A percentile compares a stretch with the other conserved stretches of the same genome.
Evolutionary conservation across 2,329 filamentous ascomycete species (phyloP).

Genomic region (Pseudonectria foliicola): DNA sequence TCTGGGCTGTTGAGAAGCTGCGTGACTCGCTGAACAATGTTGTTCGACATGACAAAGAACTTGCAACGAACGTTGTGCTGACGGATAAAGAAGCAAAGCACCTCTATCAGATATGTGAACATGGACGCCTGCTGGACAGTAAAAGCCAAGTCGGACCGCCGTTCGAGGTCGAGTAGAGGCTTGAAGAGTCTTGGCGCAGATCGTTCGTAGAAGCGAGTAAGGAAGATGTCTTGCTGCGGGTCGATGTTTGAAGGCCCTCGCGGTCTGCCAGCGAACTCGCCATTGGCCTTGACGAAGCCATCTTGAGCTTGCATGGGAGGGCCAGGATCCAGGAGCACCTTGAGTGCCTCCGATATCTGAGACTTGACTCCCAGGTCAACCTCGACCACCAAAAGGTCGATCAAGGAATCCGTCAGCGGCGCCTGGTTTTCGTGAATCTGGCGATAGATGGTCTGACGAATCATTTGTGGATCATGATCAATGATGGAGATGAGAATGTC

Average conservation of each 20-base stretch:
- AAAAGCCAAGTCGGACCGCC: slow-evolving; percentile 61
- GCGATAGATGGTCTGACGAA: slow-evolving; percentile 86
- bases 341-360: slow-evolving; percentile 91
- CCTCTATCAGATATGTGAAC: slow-evolving; percentile 85
- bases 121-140: slow-evolving; percentile 80
- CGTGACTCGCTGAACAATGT: slow-evolving; percentile 68
- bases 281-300: slow-evolving; percentile 54
- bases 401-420: slow-evolving; percentile 83
- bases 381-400: slow-evolving; percentile 85
- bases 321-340: slow-evolving; percentile 78
- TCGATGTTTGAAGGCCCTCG: slow-evolving; percentile 48
- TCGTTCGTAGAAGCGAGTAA: slow-evolving; percentile 82
- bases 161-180: slow-evolving; percentile 74
- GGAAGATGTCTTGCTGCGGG: slow-evolving; percentile 76
- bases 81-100: slow-evolving; percentile 87
- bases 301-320: slow-evolving; percentile 42
- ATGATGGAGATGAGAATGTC: slow-evolving; percentile 92
- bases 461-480: slow-evolving; percentile 91
- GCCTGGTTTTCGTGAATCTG: slow-evolving; percentile 82
- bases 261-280: slow-evolving; percentile 60
- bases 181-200: slow-evolving; percentile 81
- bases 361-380: slow-evolving; percentile 91
- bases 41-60: slow-evolving; percentile 76
- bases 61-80: slow-evolving; percentile 83
- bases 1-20: slow-evolving; percentile 77